Percentiles rank a stretch among this genome's conserved stretches.
Evolutionary conservation across 2,329 filamentous ascomycete genomes (phyloP).

Genomic region (Trematosphaeria pertusa): DNA sequence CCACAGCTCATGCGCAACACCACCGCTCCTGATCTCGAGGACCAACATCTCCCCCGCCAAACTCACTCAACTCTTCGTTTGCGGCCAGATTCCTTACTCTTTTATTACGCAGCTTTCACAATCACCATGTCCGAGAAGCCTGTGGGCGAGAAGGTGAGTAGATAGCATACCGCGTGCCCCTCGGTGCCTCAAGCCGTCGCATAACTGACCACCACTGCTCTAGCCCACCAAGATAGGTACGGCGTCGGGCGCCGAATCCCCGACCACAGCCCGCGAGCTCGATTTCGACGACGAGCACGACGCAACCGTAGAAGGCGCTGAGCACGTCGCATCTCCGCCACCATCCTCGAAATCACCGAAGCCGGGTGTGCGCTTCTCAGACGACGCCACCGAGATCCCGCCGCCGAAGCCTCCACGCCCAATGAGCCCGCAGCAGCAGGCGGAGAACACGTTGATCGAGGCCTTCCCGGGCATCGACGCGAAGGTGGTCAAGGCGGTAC

Average conservation of each 20-base stretch:
- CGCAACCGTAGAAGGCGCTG: conserved; percentile 41
- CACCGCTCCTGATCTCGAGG: no score
- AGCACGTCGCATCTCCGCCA: conserved; percentile 49
- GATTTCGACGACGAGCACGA: conserved; percentile 66
- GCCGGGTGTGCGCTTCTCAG: conserved; percentile 56
- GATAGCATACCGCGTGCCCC: conserved; percentile 13
- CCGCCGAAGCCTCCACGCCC: conserved; percentile 83
- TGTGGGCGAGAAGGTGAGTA: conserved; percentile 39
- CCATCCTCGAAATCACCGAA: conserved; percentile 49
- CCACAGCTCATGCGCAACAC: conserved; percentile 19
- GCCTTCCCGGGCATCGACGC: conserved; percentile 87
- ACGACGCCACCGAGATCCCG: conserved; percentile 62
- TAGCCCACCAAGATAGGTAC: conserved; percentile 47
- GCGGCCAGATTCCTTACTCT: no score
- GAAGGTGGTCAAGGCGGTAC: conserved; percentile 83
- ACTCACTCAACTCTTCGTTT: background rate
- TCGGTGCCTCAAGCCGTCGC: conserved; percentile 30
- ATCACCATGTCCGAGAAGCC: conserved; percentile 30
- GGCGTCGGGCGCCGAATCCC: conserved; percentile 54
- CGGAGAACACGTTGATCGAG: conserved; percentile 86
- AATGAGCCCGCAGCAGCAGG: conserved; percentile 80
- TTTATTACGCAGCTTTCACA: no score
- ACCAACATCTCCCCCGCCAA: background rate
- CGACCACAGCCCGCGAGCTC: conserved; percentile 62
- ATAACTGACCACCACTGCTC: conserved; percentile 24